phyloP scores from a whole-genome alignment of 306 rosid species.

The Corylus avellana region DNA sequence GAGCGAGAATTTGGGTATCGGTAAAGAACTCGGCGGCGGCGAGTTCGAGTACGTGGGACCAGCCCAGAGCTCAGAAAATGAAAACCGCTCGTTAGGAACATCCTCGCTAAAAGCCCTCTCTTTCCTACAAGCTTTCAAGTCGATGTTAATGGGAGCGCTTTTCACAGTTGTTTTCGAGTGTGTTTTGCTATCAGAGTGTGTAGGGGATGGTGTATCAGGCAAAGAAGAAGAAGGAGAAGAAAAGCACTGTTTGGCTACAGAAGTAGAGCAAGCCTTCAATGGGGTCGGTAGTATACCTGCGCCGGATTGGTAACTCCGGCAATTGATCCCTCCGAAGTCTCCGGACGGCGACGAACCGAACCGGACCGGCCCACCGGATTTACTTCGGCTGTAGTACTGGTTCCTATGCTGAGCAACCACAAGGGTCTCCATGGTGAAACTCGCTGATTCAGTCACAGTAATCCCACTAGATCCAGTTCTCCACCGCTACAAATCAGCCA shows the following conservation, averaged over 20 bases:
- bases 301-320: slow-evolving; percentile 75
- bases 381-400: slow-evolving; percentile 46
- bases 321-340: slow-evolving; percentile 56
- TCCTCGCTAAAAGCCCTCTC: slow-evolving; percentile 39
- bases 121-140: slow-evolving; percentile 26
- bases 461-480: slow-evolving; percentile 19
- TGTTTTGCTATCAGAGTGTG: slow-evolving; percentile 30
- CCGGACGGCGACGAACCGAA: slow-evolving; percentile 51
- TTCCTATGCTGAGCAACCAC: slow-evolving; percentile 73
- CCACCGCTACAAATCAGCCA: slow-evolving; percentile 31
- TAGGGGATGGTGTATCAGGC: slow-evolving; percentile 48
- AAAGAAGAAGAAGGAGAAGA: slow-evolving; percentile 29
- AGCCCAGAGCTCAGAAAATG: slow-evolving; percentile 87
- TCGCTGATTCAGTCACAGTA: slow-evolving; percentile 14
- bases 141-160: slow-evolving; percentile 66
- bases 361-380: slow-evolving; percentile 47
- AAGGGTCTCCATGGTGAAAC: slow-evolving; percentile 71
- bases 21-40: slow-evolving; percentile 89
- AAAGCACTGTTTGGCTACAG: slow-evolving; percentile 36
- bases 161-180: slow-evolving; percentile 18
- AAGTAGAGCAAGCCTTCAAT: slow-evolving; percentile 35
- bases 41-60: slow-evolving; percentile 95
- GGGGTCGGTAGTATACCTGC: slow-evolving; percentile 70
- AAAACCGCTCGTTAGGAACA: slow-evolving; percentile 32
- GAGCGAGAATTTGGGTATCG: slow-evolving; percentile 79